Conservation (phyloP, 139 green algal genomes). For the Nannochloris sp. region DNA sequence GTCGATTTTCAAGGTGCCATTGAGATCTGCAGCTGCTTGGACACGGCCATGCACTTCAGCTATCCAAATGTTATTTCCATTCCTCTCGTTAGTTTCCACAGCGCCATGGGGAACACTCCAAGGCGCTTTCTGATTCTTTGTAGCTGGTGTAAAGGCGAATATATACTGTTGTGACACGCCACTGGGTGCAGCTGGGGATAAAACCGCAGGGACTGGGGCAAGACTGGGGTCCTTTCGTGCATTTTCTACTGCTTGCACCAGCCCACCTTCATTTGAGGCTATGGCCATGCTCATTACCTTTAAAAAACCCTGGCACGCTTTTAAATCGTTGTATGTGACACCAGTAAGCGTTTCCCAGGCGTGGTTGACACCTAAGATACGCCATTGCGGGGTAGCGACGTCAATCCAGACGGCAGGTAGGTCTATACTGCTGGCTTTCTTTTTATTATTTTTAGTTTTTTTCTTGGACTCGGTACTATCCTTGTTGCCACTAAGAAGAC, state of each 20-base stretch:
- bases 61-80: background rate
- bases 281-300: background rate
- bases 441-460: no score
- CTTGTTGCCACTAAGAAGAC: background rate
- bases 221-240: background rate
- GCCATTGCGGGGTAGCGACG: background rate
- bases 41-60: background rate
- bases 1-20: no score
- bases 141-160: background rate
- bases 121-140: background rate
- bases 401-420: background rate
- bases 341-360: background rate
- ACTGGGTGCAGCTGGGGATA: background rate
- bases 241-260: background rate
- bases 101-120: background rate
- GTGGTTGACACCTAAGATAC: background rate
- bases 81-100: background rate
- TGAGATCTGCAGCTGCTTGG: no score
- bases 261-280: background rate
- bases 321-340: background rate
- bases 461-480: no score
- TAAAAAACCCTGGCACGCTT: background rate
- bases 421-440: no score
- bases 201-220: background rate
- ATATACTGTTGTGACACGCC: background rate